Conservation (phyloP, 2,329 filamentous ascomycete genomes). For the Colletotrichum abscissum region DNA sequence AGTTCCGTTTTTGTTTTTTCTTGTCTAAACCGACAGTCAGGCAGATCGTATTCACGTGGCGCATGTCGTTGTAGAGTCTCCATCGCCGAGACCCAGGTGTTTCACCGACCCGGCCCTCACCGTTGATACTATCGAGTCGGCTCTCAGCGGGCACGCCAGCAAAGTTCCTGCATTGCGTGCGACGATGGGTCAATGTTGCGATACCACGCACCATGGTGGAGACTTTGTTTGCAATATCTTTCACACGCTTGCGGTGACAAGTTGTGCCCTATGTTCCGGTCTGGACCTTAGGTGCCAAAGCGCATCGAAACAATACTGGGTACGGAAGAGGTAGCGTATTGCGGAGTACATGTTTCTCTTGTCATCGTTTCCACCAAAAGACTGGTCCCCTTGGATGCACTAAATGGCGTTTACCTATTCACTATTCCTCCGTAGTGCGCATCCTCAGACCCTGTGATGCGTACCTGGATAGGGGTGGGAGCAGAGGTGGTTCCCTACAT, state of each 20-base stretch:
- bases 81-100: constrained; percentile 18
- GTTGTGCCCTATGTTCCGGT: not conserved
- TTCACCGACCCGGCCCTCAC: constrained; percentile 9
- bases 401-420: not conserved
- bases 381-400: not conserved
- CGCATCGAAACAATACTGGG: not conserved
- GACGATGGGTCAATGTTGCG: not conserved
- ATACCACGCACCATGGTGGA: not conserved
- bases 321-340: not conserved
- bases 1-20: not conserved
- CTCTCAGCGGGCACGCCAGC: not conserved
- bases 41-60: not conserved
- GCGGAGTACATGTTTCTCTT: constrained; percentile 19
- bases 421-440: not conserved
- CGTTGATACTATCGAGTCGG: not conserved
- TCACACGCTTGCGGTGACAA: not conserved
- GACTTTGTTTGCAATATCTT: not conserved
- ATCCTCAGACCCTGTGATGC: not conserved
- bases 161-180: not conserved
- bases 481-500: constrained; percentile 6
- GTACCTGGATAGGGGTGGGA: constrained; percentile 12
- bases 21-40: not conserved
- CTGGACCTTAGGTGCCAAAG: not conserved
- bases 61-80: not conserved
- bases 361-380: not conserved